Evolutionary conservation across 306 rosid species (phyloP), one percentile per base, ranked within the genome.

Genomic region (Vigna unguiculata): DNA sequence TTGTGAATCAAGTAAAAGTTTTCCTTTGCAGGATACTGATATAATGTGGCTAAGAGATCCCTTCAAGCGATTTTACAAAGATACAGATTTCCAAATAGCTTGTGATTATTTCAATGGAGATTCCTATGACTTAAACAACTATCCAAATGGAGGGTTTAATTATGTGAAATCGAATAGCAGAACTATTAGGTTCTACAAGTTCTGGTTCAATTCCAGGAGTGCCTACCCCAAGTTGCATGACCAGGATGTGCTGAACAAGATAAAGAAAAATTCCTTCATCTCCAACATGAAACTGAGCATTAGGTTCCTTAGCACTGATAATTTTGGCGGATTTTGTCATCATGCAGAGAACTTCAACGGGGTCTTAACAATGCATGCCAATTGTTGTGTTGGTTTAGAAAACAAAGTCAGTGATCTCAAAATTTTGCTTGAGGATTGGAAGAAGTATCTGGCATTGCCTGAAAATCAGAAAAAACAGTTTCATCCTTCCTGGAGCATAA

Each of bases 1-100:
- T 4, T 40, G 45, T 40, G 13, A 52, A 52, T 11, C 25, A 19
- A 52, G 19, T 0, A 19, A 2, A 52, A 19, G 10, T 52, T 52
- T 12, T 9, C 7, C 30, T 21, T 20, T 69, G 74, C 80, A 94
- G 98, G 98, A 94, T 65, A 69, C 88, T 4, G 97, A 94, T 61
- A 84, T 94, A 41, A 90, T 94, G 97, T 94, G 98, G 98, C 81
- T 94, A 19, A 82, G 91, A 54, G 75, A 90, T 75, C 98, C 98
- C 17, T 94, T 94, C 75, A 71, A 16, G 5, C 69, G 15, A 1
- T 92, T 94, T 72, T 83, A 79, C 60, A 58, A 71, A 19, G 86
- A 90, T 2, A 86, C 78, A 1, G 98, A 92, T 76, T 92, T 94
- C 75, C 98, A 94, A 78, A 92, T 92, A 4, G 93, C 98, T 17